Evolutionary conservation across 192 early-diverging fungal genomes (phyloP).

Genomic region (Coemansia sp.): DNA sequence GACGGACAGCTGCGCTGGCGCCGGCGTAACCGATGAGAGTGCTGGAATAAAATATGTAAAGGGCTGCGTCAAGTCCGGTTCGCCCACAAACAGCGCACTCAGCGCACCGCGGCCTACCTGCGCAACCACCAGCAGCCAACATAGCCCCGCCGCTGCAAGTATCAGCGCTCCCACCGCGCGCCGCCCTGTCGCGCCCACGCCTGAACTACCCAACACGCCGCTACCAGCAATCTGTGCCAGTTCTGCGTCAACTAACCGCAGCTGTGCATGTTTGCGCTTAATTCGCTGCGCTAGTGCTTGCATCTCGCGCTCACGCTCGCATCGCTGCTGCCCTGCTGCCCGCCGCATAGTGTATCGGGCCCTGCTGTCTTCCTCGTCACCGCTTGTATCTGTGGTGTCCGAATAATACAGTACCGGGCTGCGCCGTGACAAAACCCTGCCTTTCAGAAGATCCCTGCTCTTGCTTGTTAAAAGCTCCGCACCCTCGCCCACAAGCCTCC

Average conservation of each 20-base stretch:
- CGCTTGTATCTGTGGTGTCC: conserved; percentile 25
- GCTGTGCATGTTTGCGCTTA: conserved; percentile 40
- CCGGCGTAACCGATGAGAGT: neutral
- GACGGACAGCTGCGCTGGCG: neutral
- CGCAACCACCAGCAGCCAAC: conserved; percentile 51
- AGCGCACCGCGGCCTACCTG: conserved; percentile 48
- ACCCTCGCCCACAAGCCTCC: neutral
- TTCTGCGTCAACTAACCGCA: conserved; percentile 37
- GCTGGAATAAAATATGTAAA: conserved; percentile 47
- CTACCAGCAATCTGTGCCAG: conserved; percentile 30
- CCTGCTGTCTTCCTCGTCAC: conserved; percentile 10
- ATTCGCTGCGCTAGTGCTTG: conserved; percentile 40
- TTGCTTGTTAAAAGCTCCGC: neutral
- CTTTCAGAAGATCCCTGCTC: neutral
- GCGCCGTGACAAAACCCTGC: conserved; percentile 8
- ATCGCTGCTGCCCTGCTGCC: conserved; percentile 13
- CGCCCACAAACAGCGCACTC: conserved; percentile 51
- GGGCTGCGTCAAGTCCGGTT: conserved; percentile 42
- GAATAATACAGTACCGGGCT: conserved; percentile 27
- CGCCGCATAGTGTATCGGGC: conserved; percentile 10
- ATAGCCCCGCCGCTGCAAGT: conserved; percentile 23
- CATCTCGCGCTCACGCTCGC: conserved; percentile 46
- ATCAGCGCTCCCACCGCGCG: conserved; percentile 5
- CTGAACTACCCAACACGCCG: conserved; percentile 16
- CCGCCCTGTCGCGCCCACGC: neutral